Base-by-base conservation (phyloP, 495 filamentous ascomycete species). In the Acidomyces sp. region DNA sequence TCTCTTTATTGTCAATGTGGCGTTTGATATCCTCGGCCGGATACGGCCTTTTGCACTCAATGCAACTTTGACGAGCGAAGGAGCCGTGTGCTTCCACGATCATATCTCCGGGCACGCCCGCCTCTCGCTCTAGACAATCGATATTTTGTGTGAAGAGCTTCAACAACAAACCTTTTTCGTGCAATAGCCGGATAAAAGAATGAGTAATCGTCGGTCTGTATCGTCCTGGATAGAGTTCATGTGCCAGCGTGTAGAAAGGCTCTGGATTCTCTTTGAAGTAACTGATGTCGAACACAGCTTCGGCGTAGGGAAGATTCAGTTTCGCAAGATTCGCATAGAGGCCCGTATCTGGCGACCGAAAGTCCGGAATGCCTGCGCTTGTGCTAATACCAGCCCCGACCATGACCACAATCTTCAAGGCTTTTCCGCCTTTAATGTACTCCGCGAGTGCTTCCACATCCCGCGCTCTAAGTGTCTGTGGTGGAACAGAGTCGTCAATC, bases 121-220 rank as follows among this genome's bases (percentile, higher is more conserved):
- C 92, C 49, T 74, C 69, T 23, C 88, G 75, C 61, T 97, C 90
- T 17, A 97, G 70, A 52, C 82, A 86, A 63, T 97, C 90, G 52
- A 97, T 94, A 57, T 97, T 97, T 58, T 97, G 90, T 4, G 92
- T 93, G 62, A 94, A 97, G 28, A 86, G 70, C 63, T 85, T 88
- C 49, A 82, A 62, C 11, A 97, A 64, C 22, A 86, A 63, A 4
- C 75, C 74, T 62, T 87, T 90, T 32, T 80, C 64, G 23, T 83
- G 69, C 11, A 94, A 72, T 22, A 80, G 52, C 7, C 72, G 71
- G 43, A 95, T 74, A 53, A 94, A 93, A 3, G 68, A 70, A 57
- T 93, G 84, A 2, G 82, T 74, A 40, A 93, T 63, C 2, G 86
- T 96, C 2, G 92, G 92, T 39, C 75, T 69, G 65, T 80, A 93